Evolutionary conservation across 768 basidiomycete genomes (phyloP).

Genomic region (Strobilomyces dryophilus): DNA sequence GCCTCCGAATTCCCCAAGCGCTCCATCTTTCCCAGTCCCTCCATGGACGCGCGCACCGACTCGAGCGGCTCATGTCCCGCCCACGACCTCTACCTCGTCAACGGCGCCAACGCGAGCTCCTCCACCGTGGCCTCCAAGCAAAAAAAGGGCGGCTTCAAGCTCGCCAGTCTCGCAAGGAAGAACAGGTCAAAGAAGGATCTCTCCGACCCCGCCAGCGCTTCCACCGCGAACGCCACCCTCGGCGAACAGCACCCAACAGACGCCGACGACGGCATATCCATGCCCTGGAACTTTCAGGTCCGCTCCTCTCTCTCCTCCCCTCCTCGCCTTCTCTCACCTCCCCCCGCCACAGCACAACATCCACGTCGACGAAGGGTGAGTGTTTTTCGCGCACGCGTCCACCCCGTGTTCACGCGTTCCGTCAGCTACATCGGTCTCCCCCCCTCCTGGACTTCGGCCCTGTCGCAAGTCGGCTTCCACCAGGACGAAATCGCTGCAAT

Average conservation of each 20-base stretch:
- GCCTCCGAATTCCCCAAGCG: slow-evolving; percentile 5
- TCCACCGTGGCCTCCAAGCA: slow-evolving; percentile 12
- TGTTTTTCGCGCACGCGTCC: slow-evolving; percentile 10
- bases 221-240: slow-evolving; percentile 11
- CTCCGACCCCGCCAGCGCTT: slow-evolving; percentile 17
- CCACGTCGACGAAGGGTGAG: slow-evolving; percentile 73
- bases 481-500: slow-evolving; percentile 68
- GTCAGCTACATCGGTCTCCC: slow-evolving; percentile 60
- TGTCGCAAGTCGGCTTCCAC: slow-evolving; percentile 57
- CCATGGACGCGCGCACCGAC: slow-evolving; percentile 26
- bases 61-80: slow-evolving; percentile 21
- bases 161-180: slow-evolving; percentile 32
- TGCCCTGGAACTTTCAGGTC: slow-evolving; percentile 77
- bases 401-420: background rate
- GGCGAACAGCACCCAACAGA: slow-evolving; percentile 13
- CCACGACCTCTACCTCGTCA: slow-evolving; percentile 8
- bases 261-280: slow-evolving; percentile 60
- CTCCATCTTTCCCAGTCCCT: slow-evolving; percentile 8
- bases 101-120: slow-evolving; percentile 16
- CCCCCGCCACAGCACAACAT: slow-evolving; percentile 59
- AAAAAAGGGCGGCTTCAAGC: slow-evolving; percentile 35
- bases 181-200: slow-evolving; percentile 32
- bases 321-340: background rate
- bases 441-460: slow-evolving; percentile 65
- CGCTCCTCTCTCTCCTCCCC: slow-evolving; percentile 1